Percentiles rank a stretch among this genome's conserved stretches.
Conservation (phyloP, 805 yeast species). For the Candida gorgasii region DNA sequence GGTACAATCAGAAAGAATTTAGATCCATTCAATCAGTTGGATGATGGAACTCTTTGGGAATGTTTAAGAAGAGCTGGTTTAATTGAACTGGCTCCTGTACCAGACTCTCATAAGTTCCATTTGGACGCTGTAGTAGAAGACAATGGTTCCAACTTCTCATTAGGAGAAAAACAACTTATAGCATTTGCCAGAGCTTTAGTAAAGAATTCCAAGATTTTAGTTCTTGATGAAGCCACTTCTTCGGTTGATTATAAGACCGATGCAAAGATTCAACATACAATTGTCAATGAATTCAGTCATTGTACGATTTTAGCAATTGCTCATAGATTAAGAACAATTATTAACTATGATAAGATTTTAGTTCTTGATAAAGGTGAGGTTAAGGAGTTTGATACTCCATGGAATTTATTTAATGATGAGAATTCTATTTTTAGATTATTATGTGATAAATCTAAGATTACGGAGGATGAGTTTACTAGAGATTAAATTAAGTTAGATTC, state of each 20-base stretch:
- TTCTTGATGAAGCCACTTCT: constrained; percentile 81
- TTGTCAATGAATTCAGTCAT: constrained; percentile 59
- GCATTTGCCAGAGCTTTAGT: constrained; percentile 84
- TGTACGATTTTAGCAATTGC: constrained; percentile 87
- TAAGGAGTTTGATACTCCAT: constrained; percentile 75
- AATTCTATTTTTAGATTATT: constrained; percentile 62
- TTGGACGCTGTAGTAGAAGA: constrained; percentile 53
- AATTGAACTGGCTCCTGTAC: constrained; percentile 36
- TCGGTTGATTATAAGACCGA: constrained; percentile 87
- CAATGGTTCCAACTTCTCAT: constrained; percentile 70
- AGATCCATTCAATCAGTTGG: constrained; percentile 57
- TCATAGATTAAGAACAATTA: constrained; percentile 74
- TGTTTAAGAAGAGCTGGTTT: constrained; percentile 58
- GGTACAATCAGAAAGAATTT: constrained; percentile 59
- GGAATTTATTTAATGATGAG: constrained; percentile 53
- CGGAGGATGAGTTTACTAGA: constrained; percentile 20
- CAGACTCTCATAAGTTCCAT: constrained; percentile 37
- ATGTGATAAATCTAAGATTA: constrained; percentile 57
- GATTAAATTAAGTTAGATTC: too few relatives aligned
- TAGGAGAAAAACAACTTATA: constrained; percentile 76
- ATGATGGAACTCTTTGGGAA: constrained; percentile 58
- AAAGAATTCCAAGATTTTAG: constrained; percentile 70
- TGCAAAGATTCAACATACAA: constrained; percentile 74
- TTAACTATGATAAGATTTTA: constrained; percentile 72
- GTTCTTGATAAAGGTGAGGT: constrained; percentile 82